These are phyloP conservation scores for Fusarium longipes DNA, from an alignment of 2,329 filamentous ascomycete species.

Conservation along the genomic window DNA sequence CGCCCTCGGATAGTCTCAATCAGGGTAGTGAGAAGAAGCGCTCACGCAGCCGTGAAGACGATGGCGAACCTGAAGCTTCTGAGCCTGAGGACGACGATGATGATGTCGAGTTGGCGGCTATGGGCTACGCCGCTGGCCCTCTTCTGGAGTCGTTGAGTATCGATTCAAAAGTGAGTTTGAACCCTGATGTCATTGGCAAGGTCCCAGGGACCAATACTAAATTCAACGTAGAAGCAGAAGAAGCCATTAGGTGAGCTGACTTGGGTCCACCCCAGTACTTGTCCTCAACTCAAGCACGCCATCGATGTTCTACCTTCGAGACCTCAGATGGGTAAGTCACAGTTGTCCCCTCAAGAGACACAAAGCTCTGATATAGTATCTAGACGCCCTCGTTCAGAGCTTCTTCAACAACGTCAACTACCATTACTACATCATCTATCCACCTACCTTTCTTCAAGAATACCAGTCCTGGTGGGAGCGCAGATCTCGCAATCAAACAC, in stretches of 20 bases:
- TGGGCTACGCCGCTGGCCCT: constrained; percentile 51
- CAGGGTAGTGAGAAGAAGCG: constrained; percentile 41
- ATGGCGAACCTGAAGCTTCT: constrained; percentile 26
- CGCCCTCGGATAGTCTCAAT: constrained; percentile 31
- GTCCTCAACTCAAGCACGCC: constrained; percentile 48
- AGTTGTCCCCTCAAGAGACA: background rate
- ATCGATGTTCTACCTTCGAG: constrained; percentile 48
- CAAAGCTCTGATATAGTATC: background rate
- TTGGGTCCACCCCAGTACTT: constrained; percentile 37
- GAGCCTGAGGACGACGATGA: constrained; percentile 44
- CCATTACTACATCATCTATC: constrained; percentile 54
- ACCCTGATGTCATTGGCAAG: too few species aligned
- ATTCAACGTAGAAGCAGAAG: constrained; percentile 16
- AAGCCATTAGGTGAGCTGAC: constrained; percentile 31
- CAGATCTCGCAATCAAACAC: constrained; percentile 42
- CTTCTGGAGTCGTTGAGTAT: constrained; percentile 46
- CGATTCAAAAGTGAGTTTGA: constrained; percentile 39
- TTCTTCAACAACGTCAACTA: constrained; percentile 53
- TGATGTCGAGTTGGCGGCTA: constrained; percentile 47
- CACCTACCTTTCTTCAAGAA: constrained; percentile 50
- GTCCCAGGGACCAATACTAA: background rate
- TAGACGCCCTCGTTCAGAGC: constrained; percentile 52
- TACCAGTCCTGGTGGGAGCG: constrained; percentile 51
- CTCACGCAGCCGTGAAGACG: constrained; percentile 35
- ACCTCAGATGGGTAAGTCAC: constrained; percentile 49